phyloP scores from a whole-genome alignment of 164 flowering plant genomes.

The Tinospora cordifolia region DNA sequence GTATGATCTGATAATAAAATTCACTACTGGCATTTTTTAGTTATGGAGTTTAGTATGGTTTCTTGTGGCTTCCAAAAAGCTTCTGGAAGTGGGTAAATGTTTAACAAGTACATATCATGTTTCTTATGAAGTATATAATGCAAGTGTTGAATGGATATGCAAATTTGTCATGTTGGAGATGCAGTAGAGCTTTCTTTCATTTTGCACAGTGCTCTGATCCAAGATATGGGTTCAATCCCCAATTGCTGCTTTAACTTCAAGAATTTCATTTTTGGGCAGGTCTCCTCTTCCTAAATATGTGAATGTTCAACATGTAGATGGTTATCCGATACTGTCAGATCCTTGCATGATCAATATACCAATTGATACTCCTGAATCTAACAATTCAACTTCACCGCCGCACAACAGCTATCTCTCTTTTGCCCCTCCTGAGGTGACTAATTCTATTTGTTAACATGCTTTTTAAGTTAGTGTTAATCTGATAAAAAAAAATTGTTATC shows the following conservation, averaged over 20 bases:
- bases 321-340: conserved; percentile 62
- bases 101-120: too few species aligned
- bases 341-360: conserved; percentile 45
- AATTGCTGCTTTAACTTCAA: not conserved
- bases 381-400: conserved; percentile 27
- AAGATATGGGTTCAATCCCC: not conserved
- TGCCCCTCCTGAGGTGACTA: conserved; percentile 87
- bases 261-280: conserved; percentile 28
- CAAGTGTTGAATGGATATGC: too few species aligned
- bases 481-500: conserved; percentile 2
- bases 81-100: too few species aligned
- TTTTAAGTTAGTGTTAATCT: not conserved
- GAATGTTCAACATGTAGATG: conserved; percentile 48
- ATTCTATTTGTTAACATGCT: conserved; percentile 1
- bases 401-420: conserved; percentile 71
- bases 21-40: not conserved
- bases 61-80: too few species aligned
- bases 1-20: conserved; percentile 25
- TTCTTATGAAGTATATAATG: too few species aligned
- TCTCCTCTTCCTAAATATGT: conserved; percentile 62
- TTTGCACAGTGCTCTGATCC: not conserved
- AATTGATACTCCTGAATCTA: conserved; percentile 54
- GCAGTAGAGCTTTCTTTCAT: too few species aligned
- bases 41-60: not conserved
- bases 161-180: too few species aligned